Conservation (phyloP, 2,329 filamentous ascomycete species). For the Curvularia verruculosa region DNA sequence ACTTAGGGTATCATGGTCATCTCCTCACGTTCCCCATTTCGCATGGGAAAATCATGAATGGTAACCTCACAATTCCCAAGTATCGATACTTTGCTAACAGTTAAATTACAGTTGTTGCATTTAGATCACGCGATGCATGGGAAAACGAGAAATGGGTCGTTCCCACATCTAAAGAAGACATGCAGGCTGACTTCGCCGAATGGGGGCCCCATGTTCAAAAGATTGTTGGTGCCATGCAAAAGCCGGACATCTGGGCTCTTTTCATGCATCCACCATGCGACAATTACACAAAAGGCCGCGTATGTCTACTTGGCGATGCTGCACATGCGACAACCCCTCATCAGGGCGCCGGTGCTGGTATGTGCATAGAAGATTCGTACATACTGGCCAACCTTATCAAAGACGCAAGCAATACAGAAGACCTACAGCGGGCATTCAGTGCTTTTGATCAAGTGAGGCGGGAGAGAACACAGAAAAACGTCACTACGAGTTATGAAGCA, state of each 20-base stretch:
- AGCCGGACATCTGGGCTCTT: conserved; percentile 62
- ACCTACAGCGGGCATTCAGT: conserved; percentile 43
- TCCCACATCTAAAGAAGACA: conserved; percentile 40
- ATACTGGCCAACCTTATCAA: conserved; percentile 40
- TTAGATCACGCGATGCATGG: conserved; percentile 42
- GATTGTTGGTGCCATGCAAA: conserved; percentile 52
- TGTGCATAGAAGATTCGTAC: conserved; percentile 62
- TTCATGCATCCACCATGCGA: conserved; percentile 60
- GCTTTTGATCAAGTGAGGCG: conserved; percentile 39
- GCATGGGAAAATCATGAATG: conserved; percentile 64
- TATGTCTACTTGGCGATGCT: conserved; percentile 62
- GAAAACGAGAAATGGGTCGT: conserved; percentile 44
- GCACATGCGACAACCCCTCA: conserved; percentile 64
- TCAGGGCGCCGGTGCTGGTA: conserved; percentile 62
- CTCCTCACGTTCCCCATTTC: conserved; percentile 68
- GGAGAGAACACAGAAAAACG: conserved; percentile 38
- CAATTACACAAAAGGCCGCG: conserved; percentile 52
- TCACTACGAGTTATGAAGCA: conserved; percentile 38
- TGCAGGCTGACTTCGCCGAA: conserved; percentile 38
- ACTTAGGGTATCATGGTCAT: conserved; percentile 65
- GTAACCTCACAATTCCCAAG: conserved; percentile 20
- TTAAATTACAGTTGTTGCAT: conserved; percentile 41
- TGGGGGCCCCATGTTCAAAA: conserved; percentile 42
- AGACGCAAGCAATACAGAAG: conserved; percentile 33
- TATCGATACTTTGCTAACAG: conserved; percentile 10